phyloP scores from a whole-genome alignment of 805 yeast species.

The Ogataea polymorpha region DNA sequence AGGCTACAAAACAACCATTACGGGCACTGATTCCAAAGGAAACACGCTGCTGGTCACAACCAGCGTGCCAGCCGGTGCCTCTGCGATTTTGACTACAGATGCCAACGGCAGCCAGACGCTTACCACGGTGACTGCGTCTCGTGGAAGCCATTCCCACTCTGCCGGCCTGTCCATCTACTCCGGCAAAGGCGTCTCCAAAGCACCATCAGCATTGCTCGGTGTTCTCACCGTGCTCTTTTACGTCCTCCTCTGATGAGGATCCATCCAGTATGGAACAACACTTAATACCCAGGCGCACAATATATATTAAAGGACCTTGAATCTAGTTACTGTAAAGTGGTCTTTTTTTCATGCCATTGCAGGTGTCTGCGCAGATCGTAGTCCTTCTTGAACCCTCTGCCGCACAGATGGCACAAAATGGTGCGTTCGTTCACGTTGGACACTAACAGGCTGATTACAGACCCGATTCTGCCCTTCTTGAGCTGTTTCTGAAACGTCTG shows the following conservation, averaged over 20 bases:
- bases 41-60: not conserved
- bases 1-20: slow-evolving; percentile 1
- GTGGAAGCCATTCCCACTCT: not conserved
- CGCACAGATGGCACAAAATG: slow-evolving; percentile 48
- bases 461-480: slow-evolving; percentile 35
- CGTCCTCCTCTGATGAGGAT: slow-evolving; percentile 5
- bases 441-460: slow-evolving; percentile 38
- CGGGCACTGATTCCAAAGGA: slow-evolving; percentile 2
- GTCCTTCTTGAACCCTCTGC: slow-evolving; percentile 48
- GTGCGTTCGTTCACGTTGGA: slow-evolving; percentile 36
- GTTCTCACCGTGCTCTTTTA: slow-evolving; percentile 7
- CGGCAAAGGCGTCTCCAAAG: slow-evolving; percentile 4
- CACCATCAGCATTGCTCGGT: slow-evolving; percentile 7
- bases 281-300: slow-evolving; percentile 5
- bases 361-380: slow-evolving; percentile 50
- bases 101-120: slow-evolving; percentile 2
- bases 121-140: not conserved
- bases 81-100: slow-evolving; percentile 3
- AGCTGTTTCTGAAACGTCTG: slow-evolving; percentile 39
- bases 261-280: not conserved
- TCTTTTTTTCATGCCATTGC: slow-evolving; percentile 45
- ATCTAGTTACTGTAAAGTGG: not conserved
- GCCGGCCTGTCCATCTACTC: slow-evolving; percentile 1
- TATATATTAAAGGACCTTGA: not conserved
- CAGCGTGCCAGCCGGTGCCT: slow-evolving; percentile 1